Evolutionary conservation across 208 protist genomes (phyloP), one percentile per base, ranked within the genome.

Genomic region (Borovskyia barvae): DNA sequence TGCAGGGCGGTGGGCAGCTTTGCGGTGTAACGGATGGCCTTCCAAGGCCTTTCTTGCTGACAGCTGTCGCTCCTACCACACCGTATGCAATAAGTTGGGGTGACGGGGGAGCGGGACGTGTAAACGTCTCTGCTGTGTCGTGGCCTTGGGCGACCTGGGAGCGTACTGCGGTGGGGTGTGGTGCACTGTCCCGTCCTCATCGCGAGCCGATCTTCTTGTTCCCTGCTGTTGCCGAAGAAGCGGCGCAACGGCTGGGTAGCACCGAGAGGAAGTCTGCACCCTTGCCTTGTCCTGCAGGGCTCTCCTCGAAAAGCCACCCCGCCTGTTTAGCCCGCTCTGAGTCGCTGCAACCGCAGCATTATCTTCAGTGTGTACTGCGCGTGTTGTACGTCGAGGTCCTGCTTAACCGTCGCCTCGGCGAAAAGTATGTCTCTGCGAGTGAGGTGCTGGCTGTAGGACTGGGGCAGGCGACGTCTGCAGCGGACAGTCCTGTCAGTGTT

Each of bases 351-450:
- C 50, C 47, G 20, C 52, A 66, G 26, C 53, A 62, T 36, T 43
- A 68, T 28, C 48, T 76, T 36, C 69, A 68, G 54, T 76, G 69
- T 17, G 39, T 50, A 17, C 46, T 74, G 45, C 60, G 60, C 17
- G 57, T 68, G 46, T 66, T 83, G 56, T 76, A 69, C 50, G 46
- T 87, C 15, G 84, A 87, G 60, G 80, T 85, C 29, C 61, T 87
- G 2, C 30, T 82, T 17, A 35, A 70, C 32, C 67, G 79, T 2
- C 61, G 53, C 8, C 50, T 52, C 4, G 79, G 61, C 11, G 52
- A 61, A 7, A 55, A 59, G 51, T 33, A 74, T 7, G 66, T 78
- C 7, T 54, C 63, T 8, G 48, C 67, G 22, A 80, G 75, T 0
- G 47, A 61, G 30, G 33, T 90, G 33, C 47, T 88, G 19, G 86